Percentiles rank a stretch among this genome's conserved stretches.
Evolutionary conservation across 805 yeast genomes (phyloP).

Genomic region (Starmerella davenportii): DNA sequence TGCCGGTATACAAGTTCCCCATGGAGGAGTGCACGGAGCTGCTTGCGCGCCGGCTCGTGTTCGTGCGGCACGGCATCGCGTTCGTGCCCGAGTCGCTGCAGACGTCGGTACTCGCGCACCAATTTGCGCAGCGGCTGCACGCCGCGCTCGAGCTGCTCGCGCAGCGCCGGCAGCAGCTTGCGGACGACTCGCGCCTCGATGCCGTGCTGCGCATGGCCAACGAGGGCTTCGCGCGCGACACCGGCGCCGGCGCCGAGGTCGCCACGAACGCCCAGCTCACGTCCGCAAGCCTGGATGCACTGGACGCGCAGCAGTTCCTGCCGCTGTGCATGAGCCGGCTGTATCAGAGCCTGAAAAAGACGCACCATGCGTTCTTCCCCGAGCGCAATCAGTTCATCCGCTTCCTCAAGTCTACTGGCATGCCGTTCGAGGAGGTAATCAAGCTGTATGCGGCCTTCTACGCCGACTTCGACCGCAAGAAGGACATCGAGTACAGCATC

Average conservation of each 20-base stretch:
- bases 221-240: conserved; percentile 32
- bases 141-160: conserved; percentile 46
- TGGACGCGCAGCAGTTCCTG: conserved; percentile 41
- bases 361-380: conserved; percentile 59
- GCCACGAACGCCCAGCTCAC: conserved; percentile 30
- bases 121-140: conserved; percentile 39
- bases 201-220: conserved; percentile 65
- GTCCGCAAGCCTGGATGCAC: conserved; percentile 39
- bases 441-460: conserved; percentile 53
- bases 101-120: conserved; percentile 47
- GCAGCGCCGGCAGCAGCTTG: conserved; percentile 62
- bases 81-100: conserved; percentile 75
- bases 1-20: conserved; percentile 60
- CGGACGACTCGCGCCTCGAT: conserved; percentile 76
- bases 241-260: conserved; percentile 11
- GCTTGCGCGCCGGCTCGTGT: conserved; percentile 54
- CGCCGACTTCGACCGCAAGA: conserved; percentile 5
- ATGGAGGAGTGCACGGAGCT: conserved; percentile 67
- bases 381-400: conserved; percentile 76
- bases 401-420: conserved; percentile 79
- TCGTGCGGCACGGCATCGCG: conserved; percentile 50
- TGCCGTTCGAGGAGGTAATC: conserved; percentile 71
- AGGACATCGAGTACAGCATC: conserved; percentile 68
- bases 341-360: conserved; percentile 38
- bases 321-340: conserved; percentile 68